These are phyloP conservation scores for Gentiana dahurica DNA, from an alignment of 257 asterid genomes.

Conservation along the genomic window DNA sequence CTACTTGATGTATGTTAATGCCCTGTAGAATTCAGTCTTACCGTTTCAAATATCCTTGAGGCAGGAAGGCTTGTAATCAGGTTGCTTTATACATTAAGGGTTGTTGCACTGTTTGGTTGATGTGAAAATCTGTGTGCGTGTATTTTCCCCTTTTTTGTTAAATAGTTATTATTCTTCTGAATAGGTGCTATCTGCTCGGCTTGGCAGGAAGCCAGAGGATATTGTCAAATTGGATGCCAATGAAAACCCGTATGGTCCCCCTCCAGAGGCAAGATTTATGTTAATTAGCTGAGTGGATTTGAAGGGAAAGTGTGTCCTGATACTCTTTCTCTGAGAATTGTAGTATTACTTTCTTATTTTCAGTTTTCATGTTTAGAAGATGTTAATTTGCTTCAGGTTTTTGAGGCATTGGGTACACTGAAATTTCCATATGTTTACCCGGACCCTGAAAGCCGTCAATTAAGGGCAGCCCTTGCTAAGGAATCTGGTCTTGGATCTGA, in stretches of 20 bases:
- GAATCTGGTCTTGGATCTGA: conserved; percentile 96
- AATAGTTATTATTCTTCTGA: conserved; percentile 1
- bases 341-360: conserved; percentile 5
- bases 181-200: conserved; percentile 85
- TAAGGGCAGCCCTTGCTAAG: conserved; percentile 89
- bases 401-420: conserved; percentile 75
- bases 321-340: neutral
- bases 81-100: too few relatives aligned
- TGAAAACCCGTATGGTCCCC: conserved; percentile 98
- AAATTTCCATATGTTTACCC: conserved; percentile 94
- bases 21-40: too few relatives aligned
- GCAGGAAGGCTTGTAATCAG: too few relatives aligned
- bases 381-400: conserved; percentile 46
- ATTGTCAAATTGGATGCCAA: conserved; percentile 88
- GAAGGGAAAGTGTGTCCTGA: neutral
- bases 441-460: conserved; percentile 88
- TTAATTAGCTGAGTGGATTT: neutral
- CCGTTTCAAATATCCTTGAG: too few relatives aligned
- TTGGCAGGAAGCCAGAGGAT: conserved; percentile 94
- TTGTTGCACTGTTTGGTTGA: neutral
- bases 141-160: neutral
- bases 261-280: conserved; percentile 68
- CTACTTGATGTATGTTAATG: too few relatives aligned
- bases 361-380: conserved; percentile 3
- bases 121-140: neutral